phyloP scores from a whole-genome alignment of 1,284 basidiomycete species.

The Singerocomus rubriflavus region DNA sequence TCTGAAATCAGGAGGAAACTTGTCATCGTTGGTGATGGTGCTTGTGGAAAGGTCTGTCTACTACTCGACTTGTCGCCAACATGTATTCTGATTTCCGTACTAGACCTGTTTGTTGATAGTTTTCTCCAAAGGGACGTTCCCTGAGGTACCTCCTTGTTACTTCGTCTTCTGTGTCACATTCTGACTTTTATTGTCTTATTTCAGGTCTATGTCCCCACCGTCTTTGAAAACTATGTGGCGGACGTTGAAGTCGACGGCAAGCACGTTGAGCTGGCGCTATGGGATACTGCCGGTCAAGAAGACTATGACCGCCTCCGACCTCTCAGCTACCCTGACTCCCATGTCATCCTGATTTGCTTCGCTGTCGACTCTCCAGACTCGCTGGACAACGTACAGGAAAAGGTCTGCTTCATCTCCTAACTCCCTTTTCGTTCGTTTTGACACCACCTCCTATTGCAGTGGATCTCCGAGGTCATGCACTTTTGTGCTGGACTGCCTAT shows the following conservation, averaged over 20 bases:
- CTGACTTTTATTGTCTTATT: not conserved
- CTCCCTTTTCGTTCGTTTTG: conserved; percentile 1
- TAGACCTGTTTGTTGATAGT: conserved; percentile 83
- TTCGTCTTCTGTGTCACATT: not conserved
- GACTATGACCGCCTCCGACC: conserved; percentile 89
- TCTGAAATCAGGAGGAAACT: conserved; percentile 76
- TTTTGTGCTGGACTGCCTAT: conserved; percentile 87
- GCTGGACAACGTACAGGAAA: conserved; percentile 93
- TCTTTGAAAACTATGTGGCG: conserved; percentile 90
- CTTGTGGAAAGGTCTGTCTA: conserved; percentile 68
- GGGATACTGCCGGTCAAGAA: conserved; percentile 96
- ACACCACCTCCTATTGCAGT: conserved; percentile 44
- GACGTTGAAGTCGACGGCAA: conserved; percentile 91
- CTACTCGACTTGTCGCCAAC: conserved; percentile 1
- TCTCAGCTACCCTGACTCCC: conserved; percentile 87
- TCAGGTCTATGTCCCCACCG: conserved; percentile 90
- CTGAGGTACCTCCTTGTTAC: conserved; percentile 57
- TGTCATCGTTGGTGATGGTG: conserved; percentile 80
- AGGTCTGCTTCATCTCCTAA: conserved; percentile 50
- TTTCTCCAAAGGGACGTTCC: conserved; percentile 91
- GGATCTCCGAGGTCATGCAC: conserved; percentile 93
- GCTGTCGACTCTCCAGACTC: conserved; percentile 91
- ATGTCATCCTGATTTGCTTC: conserved; percentile 94
- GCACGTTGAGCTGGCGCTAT: conserved; percentile 88
- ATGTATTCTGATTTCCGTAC: conserved; percentile 23